Evolutionary conservation across 352 stramenopile genomes (phyloP).

Genomic region (Pythium phragmiticola): DNA sequence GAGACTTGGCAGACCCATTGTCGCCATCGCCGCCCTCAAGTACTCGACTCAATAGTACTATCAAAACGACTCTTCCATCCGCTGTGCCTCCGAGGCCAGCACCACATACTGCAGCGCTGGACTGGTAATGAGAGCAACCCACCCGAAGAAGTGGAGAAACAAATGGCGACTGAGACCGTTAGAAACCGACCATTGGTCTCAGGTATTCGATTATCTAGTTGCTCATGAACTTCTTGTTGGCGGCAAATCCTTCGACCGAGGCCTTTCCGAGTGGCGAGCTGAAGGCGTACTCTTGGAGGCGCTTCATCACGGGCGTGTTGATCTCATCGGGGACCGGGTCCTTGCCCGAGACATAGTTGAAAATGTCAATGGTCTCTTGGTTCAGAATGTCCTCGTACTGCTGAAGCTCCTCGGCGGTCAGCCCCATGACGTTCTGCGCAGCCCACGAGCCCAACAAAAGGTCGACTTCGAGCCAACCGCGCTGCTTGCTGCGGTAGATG

Average conservation of each 20-base stretch:
- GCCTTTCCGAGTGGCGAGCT: conserved; percentile 90
- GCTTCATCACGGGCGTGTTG: conserved; percentile 89
- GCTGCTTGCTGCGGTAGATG: conserved; percentile 95
- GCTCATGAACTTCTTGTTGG: conserved; percentile 87
- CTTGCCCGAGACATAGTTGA: conserved; percentile 95
- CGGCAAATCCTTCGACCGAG: conserved; percentile 60
- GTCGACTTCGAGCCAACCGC: conserved; percentile 96
- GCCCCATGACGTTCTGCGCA: conserved; percentile 85
- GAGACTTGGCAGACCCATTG: not conserved
- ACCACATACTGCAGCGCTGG: not conserved
- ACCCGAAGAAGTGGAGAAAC: not conserved
- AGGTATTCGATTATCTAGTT: conserved; percentile 41
- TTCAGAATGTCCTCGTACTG: conserved; percentile 97
- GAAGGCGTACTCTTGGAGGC: conserved; percentile 90
- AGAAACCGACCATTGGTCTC: too few species aligned
- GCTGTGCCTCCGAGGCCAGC: not conserved
- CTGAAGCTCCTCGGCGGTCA: conserved; percentile 83
- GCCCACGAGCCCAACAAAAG: conserved; percentile 94
- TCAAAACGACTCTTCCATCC: not conserved
- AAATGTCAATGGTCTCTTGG: conserved; percentile 98
- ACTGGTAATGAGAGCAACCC: not conserved
- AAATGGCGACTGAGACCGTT: not conserved
- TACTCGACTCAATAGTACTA: not conserved
- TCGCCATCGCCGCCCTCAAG: not conserved
- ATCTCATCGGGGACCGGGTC: conserved; percentile 74